Evolutionary conservation across 257 asterid genomes (phyloP).

Genomic region (Orobanche coerulescens): DNA sequence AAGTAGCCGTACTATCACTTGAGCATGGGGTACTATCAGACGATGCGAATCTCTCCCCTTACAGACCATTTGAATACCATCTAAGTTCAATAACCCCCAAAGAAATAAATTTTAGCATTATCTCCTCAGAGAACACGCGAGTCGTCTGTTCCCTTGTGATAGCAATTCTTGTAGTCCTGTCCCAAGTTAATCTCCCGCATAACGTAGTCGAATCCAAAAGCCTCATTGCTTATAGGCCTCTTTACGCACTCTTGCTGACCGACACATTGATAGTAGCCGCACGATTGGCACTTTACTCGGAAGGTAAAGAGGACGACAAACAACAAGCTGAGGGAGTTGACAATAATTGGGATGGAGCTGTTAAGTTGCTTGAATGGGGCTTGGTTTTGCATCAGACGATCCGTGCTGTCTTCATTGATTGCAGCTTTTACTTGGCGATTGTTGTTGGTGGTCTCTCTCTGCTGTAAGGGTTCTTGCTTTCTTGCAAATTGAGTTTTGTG

Average conservation of each 20-base stretch:
- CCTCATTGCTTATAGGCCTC: slow-evolving; percentile 58
- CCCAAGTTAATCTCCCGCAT: slow-evolving; percentile 48
- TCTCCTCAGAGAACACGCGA: slow-evolving; percentile 54
- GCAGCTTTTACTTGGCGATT: slow-evolving; percentile 56
- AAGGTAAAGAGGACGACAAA: slow-evolving; percentile 19
- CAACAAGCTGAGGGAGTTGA: not conserved
- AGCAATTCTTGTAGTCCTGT: slow-evolving; percentile 48
- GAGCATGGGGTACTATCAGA: not conserved
- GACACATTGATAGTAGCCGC: slow-evolving; percentile 47
- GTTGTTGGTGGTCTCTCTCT: slow-evolving; percentile 56
- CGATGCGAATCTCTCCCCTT: slow-evolving; percentile 7
- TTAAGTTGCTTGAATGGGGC: slow-evolving; percentile 47
- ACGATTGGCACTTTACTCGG: slow-evolving; percentile 26
- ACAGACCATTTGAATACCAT: slow-evolving; percentile 19
- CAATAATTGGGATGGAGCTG: slow-evolving; percentile 48
- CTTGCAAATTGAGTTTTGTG: too few relatives aligned
- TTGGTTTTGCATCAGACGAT: slow-evolving; percentile 55
- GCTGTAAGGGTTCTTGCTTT: slow-evolving; percentile 14
- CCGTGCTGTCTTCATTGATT: slow-evolving; percentile 58
- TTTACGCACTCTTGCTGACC: slow-evolving; percentile 45
- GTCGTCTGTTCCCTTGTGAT: slow-evolving; percentile 47
- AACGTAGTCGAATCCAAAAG: slow-evolving; percentile 49
- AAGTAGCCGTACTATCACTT: not conserved
- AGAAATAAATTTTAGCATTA: slow-evolving; percentile 44
- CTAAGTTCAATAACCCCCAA: slow-evolving; percentile 29